Conservation (phyloP, 352 stramenopile genomes). For the Phytopythium montanum region DNA sequence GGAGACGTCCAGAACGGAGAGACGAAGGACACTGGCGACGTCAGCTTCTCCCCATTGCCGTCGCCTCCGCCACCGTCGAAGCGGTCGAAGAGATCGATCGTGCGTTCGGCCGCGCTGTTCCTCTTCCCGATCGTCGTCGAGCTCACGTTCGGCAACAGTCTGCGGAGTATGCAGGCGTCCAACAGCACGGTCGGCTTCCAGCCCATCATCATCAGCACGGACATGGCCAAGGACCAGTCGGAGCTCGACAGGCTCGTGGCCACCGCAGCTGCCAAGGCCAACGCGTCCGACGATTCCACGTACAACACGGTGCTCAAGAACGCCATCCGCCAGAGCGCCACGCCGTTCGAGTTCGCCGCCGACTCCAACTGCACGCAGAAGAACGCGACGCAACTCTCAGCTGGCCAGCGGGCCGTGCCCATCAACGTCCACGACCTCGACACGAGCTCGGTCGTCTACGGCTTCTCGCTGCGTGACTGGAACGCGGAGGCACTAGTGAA, state of each 20-base stretch:
- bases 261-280: neutral
- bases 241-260: constrained; percentile 25
- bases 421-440: constrained; percentile 42
- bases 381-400: constrained; percentile 16
- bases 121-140: constrained; percentile 36
- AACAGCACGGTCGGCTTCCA: constrained; percentile 48
- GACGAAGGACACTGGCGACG: constrained; percentile 1
- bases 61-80: constrained; percentile 7
- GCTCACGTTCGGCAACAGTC: constrained; percentile 42
- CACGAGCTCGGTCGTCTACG: constrained; percentile 35
- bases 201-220: constrained; percentile 33
- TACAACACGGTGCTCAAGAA: constrained; percentile 40
- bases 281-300: constrained; percentile 15
- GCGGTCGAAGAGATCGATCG: constrained; percentile 2
- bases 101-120: constrained; percentile 25
- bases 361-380: constrained; percentile 25
- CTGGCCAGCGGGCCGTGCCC: constrained; percentile 16
- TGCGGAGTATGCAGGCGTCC: constrained; percentile 38
- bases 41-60: too few species aligned
- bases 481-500: constrained; percentile 27
- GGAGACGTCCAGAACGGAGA: too few species aligned
- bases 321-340: constrained; percentile 21
- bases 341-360: constrained; percentile 31
- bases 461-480: constrained; percentile 47
- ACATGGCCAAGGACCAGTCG: constrained; percentile 37